Base-by-base conservation (phyloP, 2,329 filamentous ascomycete genomes). In the Aspergillus sp. region DNA sequence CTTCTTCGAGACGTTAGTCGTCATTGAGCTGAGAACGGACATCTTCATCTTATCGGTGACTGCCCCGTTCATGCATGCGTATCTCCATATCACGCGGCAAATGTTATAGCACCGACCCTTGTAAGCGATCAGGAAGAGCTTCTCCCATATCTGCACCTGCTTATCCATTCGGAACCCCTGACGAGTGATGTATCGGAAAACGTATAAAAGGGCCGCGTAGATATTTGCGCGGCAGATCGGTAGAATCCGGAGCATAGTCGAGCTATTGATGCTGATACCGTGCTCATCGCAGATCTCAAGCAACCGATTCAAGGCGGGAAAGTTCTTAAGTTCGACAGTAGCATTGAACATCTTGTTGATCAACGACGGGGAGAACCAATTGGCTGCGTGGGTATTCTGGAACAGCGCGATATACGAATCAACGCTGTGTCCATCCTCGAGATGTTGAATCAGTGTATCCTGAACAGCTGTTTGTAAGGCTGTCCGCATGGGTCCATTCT, bases 61-160 rank as follows among this genome's bases (percentile, higher is more conserved):
- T 9, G 42, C 37, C 7, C 59, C 60, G 13, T 63, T 45, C 48
- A 75, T 61, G 52, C 74, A 76, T 5, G 73, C 70, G 58, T 74
- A 74, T 51, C 63, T 62, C 74, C 74, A 77, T 5, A 77, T 50
- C 7, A 76, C 71, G 9, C 69, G 69, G 44, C 67, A 70, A 9
- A 71, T 56, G 46, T 75, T 77, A 51, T 69, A 70, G 32, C 60
- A 54, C 19, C 59, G 59, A 41, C 49, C 51, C 17, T 59, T 59
- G 63, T 65, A 73, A 5, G 72, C 72, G n/a, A 65, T 55, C 15
- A 64, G 48, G 45, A 76, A 76, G 13, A 77, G 60, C 12, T 59
- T 55, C 23, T 69, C 61, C 49, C 65, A 69, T 20, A 20, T 19
- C 22, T 30, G 25, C 1, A 61, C 65, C 3, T 53, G 41, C 4